Base-by-base conservation (phyloP, 1,284 basidiomycete genomes). In the Stygiomarasmius scandens region DNA sequence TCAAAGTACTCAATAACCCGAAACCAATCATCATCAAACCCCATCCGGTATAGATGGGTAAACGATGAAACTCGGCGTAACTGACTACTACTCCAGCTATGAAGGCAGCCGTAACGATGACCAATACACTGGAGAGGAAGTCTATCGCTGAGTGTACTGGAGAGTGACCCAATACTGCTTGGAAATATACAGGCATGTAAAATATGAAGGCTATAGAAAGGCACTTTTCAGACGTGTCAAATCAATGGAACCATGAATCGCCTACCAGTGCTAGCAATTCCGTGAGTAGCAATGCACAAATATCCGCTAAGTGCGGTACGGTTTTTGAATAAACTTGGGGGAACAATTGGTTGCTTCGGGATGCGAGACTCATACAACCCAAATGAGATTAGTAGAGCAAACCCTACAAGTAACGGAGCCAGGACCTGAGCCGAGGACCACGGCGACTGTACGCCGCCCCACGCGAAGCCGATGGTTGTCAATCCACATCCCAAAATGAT, bases 161-260 rank as follows among this genome's bases (percentile, higher is more conserved):
- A 16, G 62, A 63, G 19, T 67, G 66, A 22, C 64, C 64, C 14
- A 67, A 64, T 52, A 70, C 67, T 14, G 66, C 68, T 61, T 76
- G 73, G 56, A 75, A 75, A 61, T 73, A 77, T 1, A 67, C 63
- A 1, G 70, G 69, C 2, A 71, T 54, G 56, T 67, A 71, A 47
- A 66, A 68, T 70, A 14, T 23, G 29, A 1, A 51, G 14, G 32
- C 43, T 25, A 10, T 20, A n/a, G n/a, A n/a, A n/a, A n/a, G 12
- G 10, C 11, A 44, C 1, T 6, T 41, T 5, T 32, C 6, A 41
- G 38, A 41, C 38, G 11, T 41, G 32, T 34, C 8, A 8, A 8
- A 34, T 8, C 8, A 41, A 41, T n/a, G 38, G 38, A 41, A 9
- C n/a, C 6, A 41, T 8, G 38, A 19, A 12, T 41, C 38, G 38